Evolutionary conservation across 1,284 basidiomycete genomes (phyloP), one percentile per base, ranked within the genome.

Genomic region (Trametes versicolor): DNA sequence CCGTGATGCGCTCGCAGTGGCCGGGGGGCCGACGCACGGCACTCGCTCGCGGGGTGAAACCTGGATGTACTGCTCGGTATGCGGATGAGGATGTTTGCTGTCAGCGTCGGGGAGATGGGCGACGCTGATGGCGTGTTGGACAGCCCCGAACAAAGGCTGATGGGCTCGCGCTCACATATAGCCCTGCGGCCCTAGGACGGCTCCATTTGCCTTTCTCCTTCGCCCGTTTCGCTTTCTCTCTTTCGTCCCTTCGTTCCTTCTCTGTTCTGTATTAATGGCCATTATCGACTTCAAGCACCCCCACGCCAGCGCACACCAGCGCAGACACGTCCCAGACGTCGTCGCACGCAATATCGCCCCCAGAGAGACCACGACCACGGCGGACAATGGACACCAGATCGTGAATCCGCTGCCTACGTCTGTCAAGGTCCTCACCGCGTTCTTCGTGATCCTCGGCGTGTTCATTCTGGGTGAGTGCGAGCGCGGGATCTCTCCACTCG

Each of bases 391-490:
- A 43, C 58, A 45, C 27, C 65, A 67, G 41, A 60, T 70, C n/a
- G 70, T 64, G 36, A 63, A 65, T 39, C 66, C 66, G 5, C 68
- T 78, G 49, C 71, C 76, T 27, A 71, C 71, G 37, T 75, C 73
- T 54, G 68, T 73, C 27, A 77, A 72, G 68, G 75, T 75, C 23
- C 68, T 80, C 50, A 73, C 73, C 41, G 73, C 70, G 10, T 70
- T 79, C 47, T 71, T 77, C 48, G 75, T 77, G 43, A 58, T 77
- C 47, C 70, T 81, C 17, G 76, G 75, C 23, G 48, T 75, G 13
- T 61, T 78, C 62, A 58, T 79, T 49, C 41, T 80, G 21, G 75
- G 80, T 80, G 62, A 59, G 74, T 69, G 17, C 32, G 32, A 21
- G 7, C 47, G 7, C 13, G 34, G 21, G 41, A 2, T n/a, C 36